Evolutionary conservation across 768 basidiomycete species (phyloP).

Genomic region (Suillus decipiens): DNA sequence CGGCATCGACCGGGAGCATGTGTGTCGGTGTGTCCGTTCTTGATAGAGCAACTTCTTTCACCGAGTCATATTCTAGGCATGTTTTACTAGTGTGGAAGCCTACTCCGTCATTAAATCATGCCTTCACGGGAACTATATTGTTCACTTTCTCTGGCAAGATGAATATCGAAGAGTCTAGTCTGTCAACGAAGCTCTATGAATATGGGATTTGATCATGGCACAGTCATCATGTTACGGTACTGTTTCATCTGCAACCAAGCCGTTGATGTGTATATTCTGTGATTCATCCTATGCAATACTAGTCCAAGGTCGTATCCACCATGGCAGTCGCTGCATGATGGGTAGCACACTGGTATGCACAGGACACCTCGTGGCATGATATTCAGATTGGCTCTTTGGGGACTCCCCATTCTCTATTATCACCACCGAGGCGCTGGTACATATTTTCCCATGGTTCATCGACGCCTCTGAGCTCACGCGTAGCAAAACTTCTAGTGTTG

Average conservation of each 20-base stretch:
- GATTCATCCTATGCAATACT: not conserved
- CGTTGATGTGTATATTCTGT: not conserved
- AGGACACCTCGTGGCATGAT: not conserved
- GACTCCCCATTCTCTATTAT: not conserved
- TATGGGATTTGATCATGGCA: not conserved
- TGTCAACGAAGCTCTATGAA: not conserved
- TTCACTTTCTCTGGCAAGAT: not conserved
- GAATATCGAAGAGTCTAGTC: not conserved
- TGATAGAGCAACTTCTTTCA: constrained; percentile 1
- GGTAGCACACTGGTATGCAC: not conserved
- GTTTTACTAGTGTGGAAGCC: not conserved
- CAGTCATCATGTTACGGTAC: not conserved
- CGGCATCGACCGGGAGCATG: not conserved
- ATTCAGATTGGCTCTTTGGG: not conserved
- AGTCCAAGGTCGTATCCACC: not conserved
- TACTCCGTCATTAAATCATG: not conserved
- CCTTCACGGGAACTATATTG: not conserved
- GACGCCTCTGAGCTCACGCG: not conserved
- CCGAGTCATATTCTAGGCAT: not conserved
- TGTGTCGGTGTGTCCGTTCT: too few relatives aligned
- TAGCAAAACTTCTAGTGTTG: not conserved
- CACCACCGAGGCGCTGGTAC: not conserved
- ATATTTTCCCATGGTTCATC: not conserved
- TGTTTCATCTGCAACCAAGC: not conserved
- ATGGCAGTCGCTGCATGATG: not conserved